These are phyloP conservation scores for Pythium phragmitis DNA, from an alignment of 352 stramenopile species.

Conservation along the genomic window DNA sequence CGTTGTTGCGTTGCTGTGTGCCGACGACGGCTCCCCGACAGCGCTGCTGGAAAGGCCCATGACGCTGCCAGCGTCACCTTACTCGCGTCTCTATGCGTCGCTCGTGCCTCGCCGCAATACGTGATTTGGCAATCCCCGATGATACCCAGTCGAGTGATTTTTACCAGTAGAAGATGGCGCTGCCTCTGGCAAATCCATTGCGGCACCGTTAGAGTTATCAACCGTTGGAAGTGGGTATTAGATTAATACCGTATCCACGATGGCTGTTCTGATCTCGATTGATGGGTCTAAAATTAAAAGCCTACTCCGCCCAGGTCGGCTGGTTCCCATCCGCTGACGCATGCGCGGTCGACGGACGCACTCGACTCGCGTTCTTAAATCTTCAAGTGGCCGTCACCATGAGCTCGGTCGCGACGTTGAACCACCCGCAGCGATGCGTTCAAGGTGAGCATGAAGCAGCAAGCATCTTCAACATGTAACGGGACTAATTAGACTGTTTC, in stretches of 20 bases:
- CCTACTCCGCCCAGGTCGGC: neutral
- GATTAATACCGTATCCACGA: too few relatives aligned
- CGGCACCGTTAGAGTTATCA: neutral
- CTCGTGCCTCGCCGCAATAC: slow-evolving; percentile 6
- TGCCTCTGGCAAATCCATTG: too few relatives aligned
- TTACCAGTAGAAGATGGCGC: neutral
- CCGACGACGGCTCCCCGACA: slow-evolving; percentile 89
- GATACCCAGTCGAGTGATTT: neutral
- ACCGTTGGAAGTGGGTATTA: too few relatives aligned
- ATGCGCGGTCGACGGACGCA: neutral
- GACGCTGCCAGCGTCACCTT: slow-evolving; percentile 59
- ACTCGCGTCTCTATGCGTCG: slow-evolving; percentile 60
- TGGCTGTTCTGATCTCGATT: neutral
- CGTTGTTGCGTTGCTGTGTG: slow-evolving; percentile 90
- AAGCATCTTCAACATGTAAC: neutral
- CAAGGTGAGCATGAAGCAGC: slow-evolving; percentile 17
- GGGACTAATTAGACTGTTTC: neutral
- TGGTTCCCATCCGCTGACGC: slow-evolving; percentile 1
- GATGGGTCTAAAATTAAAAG: neutral
- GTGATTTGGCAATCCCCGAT: neutral
- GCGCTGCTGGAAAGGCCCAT: slow-evolving; percentile 66
- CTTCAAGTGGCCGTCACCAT: slow-evolving; percentile 1
- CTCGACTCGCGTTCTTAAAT: neutral
- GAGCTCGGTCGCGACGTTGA: slow-evolving; percentile 21
- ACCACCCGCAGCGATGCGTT: slow-evolving; percentile 26